Evolutionary conservation across 371 early-diverging fungal species (phyloP).

Genomic region (Funneliformis caledonium): DNA sequence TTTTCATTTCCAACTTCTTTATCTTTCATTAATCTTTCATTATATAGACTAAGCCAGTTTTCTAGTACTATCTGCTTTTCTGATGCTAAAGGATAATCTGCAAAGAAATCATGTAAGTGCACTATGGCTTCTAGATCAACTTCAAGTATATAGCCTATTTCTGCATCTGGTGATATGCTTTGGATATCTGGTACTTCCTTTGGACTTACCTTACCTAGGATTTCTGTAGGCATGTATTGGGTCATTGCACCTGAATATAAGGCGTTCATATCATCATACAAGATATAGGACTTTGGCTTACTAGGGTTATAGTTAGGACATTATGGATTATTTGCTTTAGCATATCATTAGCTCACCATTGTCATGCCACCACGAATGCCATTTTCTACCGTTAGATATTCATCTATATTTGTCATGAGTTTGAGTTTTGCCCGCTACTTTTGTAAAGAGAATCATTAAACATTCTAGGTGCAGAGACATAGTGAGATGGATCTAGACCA

Average conservation of each 20-base stretch:
- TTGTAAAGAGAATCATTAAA: no score
- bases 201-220: slow-evolving; percentile 25
- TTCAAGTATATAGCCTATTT: slow-evolving; percentile 4
- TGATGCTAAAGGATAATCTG: slow-evolving; percentile 22
- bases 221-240: slow-evolving; percentile 16
- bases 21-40: slow-evolving; percentile 22
- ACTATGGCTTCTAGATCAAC: not conserved
- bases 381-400: no score
- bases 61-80: not conserved
- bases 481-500: no score
- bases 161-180: not conserved
- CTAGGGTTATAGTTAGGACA: no score
- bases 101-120: slow-evolving; percentile 17
- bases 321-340: no score
- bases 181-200: slow-evolving; percentile 5
- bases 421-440: no score
- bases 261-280: not conserved
- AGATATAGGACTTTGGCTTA: no score
- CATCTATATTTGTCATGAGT: no score
- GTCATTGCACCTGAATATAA: slow-evolving; percentile 9
- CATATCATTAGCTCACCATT: no score
- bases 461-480: no score
- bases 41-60: slow-evolving; percentile 33
- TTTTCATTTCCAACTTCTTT: no score
- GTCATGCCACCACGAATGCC: no score